A percentile compares a stretch with the other conserved stretches of the same genome.
These are phyloP conservation scores for Tolypocladium pustulatum DNA, from an alignment of 2,329 filamentous ascomycete species.

Conservation along the genomic window DNA sequence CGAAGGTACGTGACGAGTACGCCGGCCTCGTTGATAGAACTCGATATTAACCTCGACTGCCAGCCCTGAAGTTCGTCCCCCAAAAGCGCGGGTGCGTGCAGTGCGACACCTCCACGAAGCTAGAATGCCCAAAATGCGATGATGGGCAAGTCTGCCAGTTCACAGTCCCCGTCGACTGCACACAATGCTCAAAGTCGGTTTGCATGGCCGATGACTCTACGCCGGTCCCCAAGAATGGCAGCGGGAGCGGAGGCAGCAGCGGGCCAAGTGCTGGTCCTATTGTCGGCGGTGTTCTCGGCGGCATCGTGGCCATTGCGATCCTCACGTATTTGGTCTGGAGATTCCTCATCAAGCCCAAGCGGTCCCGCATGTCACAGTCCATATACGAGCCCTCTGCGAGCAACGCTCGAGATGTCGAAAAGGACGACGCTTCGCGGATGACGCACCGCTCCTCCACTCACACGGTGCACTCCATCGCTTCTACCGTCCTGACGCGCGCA, in stretches of 20 bases:
- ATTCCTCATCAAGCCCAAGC: constrained; percentile 74
- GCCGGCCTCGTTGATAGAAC: not conserved
- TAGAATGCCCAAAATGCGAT: constrained; percentile 35
- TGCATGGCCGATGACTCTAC: constrained; percentile 25
- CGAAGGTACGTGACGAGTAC: constrained; percentile 14
- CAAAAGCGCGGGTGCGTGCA: constrained; percentile 33
- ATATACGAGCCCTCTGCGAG: constrained; percentile 48
- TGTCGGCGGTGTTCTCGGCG: constrained; percentile 83
- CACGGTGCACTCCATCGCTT: constrained; percentile 85
- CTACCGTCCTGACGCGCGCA: constrained; percentile 86
- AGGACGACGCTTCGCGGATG: constrained; percentile 32
- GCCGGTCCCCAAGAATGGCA: constrained; percentile 6
- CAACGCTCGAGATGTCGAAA: constrained; percentile 25
- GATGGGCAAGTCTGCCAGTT: constrained; percentile 32
- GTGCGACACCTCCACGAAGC: constrained; percentile 30
- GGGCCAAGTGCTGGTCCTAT: constrained; percentile 73
- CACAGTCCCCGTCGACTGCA: constrained; percentile 33
- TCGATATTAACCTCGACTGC: not conserved
- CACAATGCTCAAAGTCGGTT: constrained; percentile 34
- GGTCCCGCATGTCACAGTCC: constrained; percentile 47
- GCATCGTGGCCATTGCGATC: constrained; percentile 63
- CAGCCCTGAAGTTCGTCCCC: constrained; percentile 24
- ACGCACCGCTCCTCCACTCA: constrained; percentile 64
- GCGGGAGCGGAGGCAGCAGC: constrained; percentile 14
- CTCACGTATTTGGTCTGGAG: constrained; percentile 76